These are phyloP conservation scores for Thecaphora thlaspeos DNA, from an alignment of 1,284 basidiomycete species.

Conservation along the genomic window DNA sequence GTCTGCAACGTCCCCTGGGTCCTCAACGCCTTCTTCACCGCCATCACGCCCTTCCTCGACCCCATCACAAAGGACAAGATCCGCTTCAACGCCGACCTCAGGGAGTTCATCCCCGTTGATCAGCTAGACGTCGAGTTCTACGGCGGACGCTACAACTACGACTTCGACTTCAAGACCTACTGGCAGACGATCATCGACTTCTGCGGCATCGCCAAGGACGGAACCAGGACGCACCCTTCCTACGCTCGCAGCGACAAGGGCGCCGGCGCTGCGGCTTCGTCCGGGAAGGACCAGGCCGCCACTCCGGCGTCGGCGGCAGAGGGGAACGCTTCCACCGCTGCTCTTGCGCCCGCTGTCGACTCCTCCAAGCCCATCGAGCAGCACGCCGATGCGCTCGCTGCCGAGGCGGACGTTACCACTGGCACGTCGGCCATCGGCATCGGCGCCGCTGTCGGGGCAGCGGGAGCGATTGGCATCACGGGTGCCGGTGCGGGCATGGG, in stretches of 20 bases:
- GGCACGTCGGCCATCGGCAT: slow-evolving; percentile 12
- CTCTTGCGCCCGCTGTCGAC: background rate
- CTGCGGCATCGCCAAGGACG: slow-evolving; percentile 37
- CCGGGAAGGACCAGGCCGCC: background rate
- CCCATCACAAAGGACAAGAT: slow-evolving; percentile 87
- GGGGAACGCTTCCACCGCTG: background rate
- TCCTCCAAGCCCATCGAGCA: slow-evolving; percentile 7
- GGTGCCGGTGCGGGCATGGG: slow-evolving; percentile 4
- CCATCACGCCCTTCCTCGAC: slow-evolving; percentile 82
- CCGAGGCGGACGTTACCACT: slow-evolving; percentile 10
- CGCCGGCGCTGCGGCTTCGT: too few relatives aligned
- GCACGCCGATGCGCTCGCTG: slow-evolving; percentile 23
- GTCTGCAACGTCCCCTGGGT: slow-evolving; percentile 74
- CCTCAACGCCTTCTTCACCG: slow-evolving; percentile 66
- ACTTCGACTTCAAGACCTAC: slow-evolving; percentile 74
- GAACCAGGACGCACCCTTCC: slow-evolving; percentile 10
- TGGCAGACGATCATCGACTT: slow-evolving; percentile 57
- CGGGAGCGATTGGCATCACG: slow-evolving; percentile 10
- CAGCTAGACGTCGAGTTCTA: slow-evolving; percentile 77
- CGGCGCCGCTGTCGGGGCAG: slow-evolving; percentile 16
- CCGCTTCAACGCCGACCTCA: slow-evolving; percentile 69
- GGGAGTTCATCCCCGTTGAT: slow-evolving; percentile 70
- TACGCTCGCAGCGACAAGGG: background rate
- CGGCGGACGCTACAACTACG: slow-evolving; percentile 73
- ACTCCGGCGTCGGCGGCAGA: background rate